Conservation (phyloP, 164 flowering plant genomes). For the Magnolia sinica region DNA sequence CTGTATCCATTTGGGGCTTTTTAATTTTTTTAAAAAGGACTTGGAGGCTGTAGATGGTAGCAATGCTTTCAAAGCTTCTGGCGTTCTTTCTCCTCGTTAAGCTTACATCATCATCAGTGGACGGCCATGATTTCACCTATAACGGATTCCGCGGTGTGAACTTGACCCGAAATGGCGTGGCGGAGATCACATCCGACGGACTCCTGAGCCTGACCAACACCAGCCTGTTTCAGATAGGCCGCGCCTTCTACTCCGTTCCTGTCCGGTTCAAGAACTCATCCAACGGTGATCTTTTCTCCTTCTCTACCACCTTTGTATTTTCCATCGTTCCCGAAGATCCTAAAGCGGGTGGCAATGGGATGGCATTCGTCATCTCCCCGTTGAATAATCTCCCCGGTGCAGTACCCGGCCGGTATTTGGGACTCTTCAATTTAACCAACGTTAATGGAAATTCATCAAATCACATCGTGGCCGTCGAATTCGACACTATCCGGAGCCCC, state of each 20-base stretch:
- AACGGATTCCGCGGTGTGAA: background rate
- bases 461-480: conserved; percentile 60
- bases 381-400: conserved; percentile 18
- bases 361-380: conserved; percentile 48
- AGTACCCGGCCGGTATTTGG: conserved; percentile 54
- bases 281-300: conserved; percentile 33
- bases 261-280: conserved; percentile 32
- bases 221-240: conserved; percentile 11
- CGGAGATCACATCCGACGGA: conserved; percentile 8
- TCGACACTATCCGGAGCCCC: conserved; percentile 55
- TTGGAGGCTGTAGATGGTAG: background rate
- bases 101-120: background rate
- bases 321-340: conserved; percentile 39
- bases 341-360: conserved; percentile 41
- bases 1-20: no score
- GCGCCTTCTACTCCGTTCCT: conserved; percentile 42
- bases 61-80: no score
- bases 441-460: conserved; percentile 32
- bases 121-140: background rate
- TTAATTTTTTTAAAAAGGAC: no score
- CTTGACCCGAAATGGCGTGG: conserved; percentile 4
- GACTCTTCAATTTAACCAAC: conserved; percentile 39
- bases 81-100: background rate
- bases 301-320: conserved; percentile 40
- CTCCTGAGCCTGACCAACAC: conserved; percentile 11